These are phyloP conservation scores for Lentithecium fluviatile DNA, from an alignment of 495 filamentous ascomycete genomes.

Conservation along the genomic window DNA sequence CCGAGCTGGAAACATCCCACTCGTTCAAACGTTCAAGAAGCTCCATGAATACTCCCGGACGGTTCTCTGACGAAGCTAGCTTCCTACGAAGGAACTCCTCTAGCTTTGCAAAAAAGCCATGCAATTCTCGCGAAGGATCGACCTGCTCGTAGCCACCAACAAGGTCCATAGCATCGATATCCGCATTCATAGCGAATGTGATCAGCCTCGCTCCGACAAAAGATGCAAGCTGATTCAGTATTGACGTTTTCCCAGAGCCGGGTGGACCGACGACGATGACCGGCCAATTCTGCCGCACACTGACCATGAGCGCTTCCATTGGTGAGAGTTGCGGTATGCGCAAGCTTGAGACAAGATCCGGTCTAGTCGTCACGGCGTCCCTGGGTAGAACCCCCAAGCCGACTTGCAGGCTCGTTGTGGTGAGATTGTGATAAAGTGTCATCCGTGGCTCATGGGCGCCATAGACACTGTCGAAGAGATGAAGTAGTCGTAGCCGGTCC, in stretches of 20 bases:
- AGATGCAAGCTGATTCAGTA: conserved; percentile 77
- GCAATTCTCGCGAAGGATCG: conserved; percentile 68
- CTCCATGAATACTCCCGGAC: not conserved
- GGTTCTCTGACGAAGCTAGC: conserved; percentile 42
- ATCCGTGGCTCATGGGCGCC: conserved; percentile 41
- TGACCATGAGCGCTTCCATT: conserved; percentile 82
- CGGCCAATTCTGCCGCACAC: conserved; percentile 80
- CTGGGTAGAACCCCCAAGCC: conserved; percentile 70
- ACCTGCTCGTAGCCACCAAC: conserved; percentile 96
- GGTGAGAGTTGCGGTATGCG: conserved; percentile 58
- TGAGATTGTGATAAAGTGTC: conserved; percentile 64
- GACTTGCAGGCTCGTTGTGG: conserved; percentile 68
- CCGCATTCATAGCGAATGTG: conserved; percentile 81
- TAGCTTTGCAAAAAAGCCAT: conserved; percentile 56
- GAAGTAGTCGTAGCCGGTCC: conserved; percentile 63
- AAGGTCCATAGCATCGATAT: conserved; percentile 94
- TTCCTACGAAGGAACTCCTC: conserved; percentile 53
- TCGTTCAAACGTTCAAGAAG: conserved; percentile 13
- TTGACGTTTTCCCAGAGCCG: conserved; percentile 78
- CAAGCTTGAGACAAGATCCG: conserved; percentile 5
- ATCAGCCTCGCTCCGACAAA: conserved; percentile 68
- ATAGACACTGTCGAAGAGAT: conserved; percentile 62
- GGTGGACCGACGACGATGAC: conserved; percentile 84
- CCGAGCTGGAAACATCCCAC: not conserved
- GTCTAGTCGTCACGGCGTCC: conserved; percentile 38